Evolutionary conservation across 2,329 filamentous ascomycete genomes (phyloP).

Genomic region (Drechslerella stenobrocha): DNA sequence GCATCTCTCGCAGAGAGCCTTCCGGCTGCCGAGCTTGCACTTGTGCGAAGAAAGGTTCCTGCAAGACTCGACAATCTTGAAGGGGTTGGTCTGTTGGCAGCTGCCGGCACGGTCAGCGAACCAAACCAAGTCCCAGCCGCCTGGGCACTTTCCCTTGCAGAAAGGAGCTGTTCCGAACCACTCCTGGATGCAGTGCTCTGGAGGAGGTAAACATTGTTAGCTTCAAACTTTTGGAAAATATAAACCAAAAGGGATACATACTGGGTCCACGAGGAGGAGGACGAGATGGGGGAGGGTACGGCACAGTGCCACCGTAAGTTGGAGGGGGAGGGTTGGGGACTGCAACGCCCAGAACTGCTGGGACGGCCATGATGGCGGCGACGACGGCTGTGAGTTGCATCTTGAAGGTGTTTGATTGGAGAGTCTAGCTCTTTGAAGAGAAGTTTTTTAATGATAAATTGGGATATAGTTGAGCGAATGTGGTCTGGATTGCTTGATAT

Average conservation of each 20-base stretch:
- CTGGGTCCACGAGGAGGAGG: conserved; percentile 15
- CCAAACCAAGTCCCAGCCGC: conserved; percentile 36
- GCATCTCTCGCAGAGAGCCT: conserved; percentile 45
- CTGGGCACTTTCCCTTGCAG: conserved; percentile 44
- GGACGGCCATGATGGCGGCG: conserved; percentile 40
- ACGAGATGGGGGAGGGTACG: too few relatives aligned
- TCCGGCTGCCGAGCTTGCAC: conserved; percentile 28
- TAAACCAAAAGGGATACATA: conserved; percentile 8
- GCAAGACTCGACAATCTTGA: conserved; percentile 45
- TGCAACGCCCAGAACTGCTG: conserved; percentile 42
- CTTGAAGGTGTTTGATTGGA: conserved; percentile 21
- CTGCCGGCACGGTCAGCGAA: conserved; percentile 37
- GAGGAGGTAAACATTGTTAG: not conserved
- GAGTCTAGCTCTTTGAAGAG: conserved; percentile 10
- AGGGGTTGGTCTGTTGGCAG: conserved; percentile 43
- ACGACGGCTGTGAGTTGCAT: conserved; percentile 45
- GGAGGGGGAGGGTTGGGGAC: conserved; percentile 28
- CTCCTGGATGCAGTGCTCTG: conserved; percentile 45
- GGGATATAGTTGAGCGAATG: conserved; percentile 19
- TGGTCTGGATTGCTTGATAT: conserved; percentile 17
- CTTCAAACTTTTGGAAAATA: not conserved
- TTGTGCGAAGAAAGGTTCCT: conserved; percentile 45
- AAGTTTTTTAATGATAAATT: not conserved
- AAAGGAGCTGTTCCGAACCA: conserved; percentile 48
- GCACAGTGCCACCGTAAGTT: not conserved